Conservation (phyloP, 495 filamentous ascomycete genomes). For the Penicillium verhagenii region DNA sequence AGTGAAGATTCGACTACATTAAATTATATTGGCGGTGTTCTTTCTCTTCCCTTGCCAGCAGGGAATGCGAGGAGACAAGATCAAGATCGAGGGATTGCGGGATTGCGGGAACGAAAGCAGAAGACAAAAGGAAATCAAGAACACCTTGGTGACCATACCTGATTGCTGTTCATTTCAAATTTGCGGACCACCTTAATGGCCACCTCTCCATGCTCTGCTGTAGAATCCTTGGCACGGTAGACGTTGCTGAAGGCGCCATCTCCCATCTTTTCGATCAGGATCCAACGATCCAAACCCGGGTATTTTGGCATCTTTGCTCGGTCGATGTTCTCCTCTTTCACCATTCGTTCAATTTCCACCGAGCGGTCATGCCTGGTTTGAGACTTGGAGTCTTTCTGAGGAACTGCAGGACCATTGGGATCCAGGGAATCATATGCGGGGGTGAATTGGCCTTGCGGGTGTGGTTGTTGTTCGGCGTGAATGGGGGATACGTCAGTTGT, state of each 20-base stretch:
- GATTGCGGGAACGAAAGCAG: too few species aligned
- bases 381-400: conserved; percentile 50
- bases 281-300: conserved; percentile 88
- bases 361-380: conserved; percentile 47
- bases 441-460: conserved; percentile 50
- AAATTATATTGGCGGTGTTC: conserved; percentile 39
- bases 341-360: conserved; percentile 70
- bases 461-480: conserved; percentile 63
- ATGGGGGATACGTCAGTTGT: conserved; percentile 67
- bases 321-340: conserved; percentile 85
- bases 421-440: conserved; percentile 54
- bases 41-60: neutral
- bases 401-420: conserved; percentile 60
- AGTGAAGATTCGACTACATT: conserved; percentile 73
- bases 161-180: conserved; percentile 95
- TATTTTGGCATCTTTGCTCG: conserved; percentile 86
- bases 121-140: conserved; percentile 20
- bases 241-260: conserved; percentile 99
- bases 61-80: too few species aligned
- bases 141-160: conserved; percentile 60
- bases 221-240: conserved; percentile 78
- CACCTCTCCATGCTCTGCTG: conserved; percentile 69
- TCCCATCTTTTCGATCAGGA: conserved; percentile 94
- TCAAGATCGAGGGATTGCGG: conserved; percentile 2
- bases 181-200: conserved; percentile 99